Conservation (phyloP, 257 asterid genomes). For the Ilex asprella region DNA sequence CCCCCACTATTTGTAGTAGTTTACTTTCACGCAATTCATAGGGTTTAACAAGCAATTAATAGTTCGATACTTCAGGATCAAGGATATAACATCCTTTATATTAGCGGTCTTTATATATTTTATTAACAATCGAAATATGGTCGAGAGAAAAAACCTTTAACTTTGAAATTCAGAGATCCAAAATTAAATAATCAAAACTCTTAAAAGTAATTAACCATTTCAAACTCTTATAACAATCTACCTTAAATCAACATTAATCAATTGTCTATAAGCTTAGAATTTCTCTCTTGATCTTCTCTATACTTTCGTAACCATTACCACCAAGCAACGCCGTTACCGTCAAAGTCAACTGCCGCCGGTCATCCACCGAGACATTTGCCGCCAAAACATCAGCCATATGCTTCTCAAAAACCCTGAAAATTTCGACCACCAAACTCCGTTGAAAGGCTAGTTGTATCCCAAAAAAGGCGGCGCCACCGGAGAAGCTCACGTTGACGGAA, state of each 20-base stretch:
- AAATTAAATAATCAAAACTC: too few species aligned
- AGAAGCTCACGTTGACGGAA: conserved; percentile 26
- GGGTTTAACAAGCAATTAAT: too few species aligned
- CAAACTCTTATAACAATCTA: too few species aligned
- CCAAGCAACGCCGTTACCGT: conserved; percentile 37
- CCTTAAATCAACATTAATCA: too few species aligned
- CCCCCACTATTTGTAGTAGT: too few species aligned
- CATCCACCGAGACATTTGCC: conserved; percentile 39
- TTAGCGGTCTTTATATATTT: background rate
- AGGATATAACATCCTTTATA: background rate
- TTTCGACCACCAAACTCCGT: conserved; percentile 28
- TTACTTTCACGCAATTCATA: too few species aligned
- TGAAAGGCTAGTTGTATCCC: conserved; percentile 35
- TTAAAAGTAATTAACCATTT: too few species aligned
- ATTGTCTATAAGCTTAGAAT: conserved; percentile 27
- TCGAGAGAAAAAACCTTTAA: background rate
- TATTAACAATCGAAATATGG: background rate
- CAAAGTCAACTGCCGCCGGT: conserved; percentile 30
- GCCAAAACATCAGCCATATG: conserved; percentile 54
- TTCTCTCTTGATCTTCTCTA: conserved; percentile 45
- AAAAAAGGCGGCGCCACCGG: conserved; percentile 38
- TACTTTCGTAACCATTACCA: conserved; percentile 14
- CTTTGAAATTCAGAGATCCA: background rate
- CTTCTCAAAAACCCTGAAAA: conserved; percentile 41
- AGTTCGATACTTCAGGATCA: background rate